These are phyloP conservation scores for Ascobolus immersus DNA, from an alignment of 495 filamentous ascomycete species.

Conservation along the genomic window DNA sequence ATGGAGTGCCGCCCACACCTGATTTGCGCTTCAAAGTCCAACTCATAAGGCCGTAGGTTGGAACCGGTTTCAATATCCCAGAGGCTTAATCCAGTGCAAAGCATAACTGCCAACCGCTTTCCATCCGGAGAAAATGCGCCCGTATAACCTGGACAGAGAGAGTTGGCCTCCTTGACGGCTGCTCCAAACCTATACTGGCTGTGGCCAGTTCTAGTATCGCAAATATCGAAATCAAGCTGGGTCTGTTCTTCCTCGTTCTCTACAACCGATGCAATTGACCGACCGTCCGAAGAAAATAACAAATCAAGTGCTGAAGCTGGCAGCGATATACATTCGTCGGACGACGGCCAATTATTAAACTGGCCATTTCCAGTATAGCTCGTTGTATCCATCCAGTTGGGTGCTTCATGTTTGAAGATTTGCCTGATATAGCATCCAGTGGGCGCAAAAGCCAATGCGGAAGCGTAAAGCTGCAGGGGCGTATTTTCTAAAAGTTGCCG, in stretches of 20 bases:
- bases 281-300: not conserved
- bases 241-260: not conserved
- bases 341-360: not conserved
- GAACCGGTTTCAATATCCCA: not conserved
- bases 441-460: constrained; percentile 17
- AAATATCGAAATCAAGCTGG: no score
- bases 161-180: no score
- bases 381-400: not conserved
- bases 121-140: no score
- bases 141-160: no score
- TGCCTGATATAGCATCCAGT: constrained; percentile 9
- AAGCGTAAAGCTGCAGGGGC: constrained; percentile 17
- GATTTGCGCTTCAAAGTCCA: not conserved
- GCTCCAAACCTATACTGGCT: no score
- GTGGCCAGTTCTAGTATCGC: no score
- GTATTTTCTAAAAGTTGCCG: constrained; percentile 12
- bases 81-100: no score
- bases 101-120: no score
- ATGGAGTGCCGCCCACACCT: not conserved
- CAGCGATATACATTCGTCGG: not conserved
- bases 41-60: not conserved
- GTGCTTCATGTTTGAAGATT: constrained; percentile 4
- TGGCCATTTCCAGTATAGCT: not conserved
- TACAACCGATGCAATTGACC: not conserved
- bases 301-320: not conserved